Evolutionary conservation across 257 asterid genomes (phyloP).

Genomic region (Jacaranda mimosifolia): DNA sequence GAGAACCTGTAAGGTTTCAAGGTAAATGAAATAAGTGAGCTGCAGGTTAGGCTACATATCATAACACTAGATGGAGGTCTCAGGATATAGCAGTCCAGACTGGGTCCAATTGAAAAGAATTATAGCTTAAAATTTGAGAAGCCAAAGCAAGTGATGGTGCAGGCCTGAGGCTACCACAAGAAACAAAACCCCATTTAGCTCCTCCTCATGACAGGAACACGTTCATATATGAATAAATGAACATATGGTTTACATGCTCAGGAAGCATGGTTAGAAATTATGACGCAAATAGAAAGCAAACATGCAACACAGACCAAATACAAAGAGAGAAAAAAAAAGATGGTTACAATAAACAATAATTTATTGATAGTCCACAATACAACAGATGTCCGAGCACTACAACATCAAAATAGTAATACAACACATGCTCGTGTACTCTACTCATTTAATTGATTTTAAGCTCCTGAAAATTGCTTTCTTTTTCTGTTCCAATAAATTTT

Average conservation of each 20-base stretch:
- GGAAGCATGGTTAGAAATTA: not conserved
- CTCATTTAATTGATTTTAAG: not conserved
- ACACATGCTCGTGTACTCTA: not conserved
- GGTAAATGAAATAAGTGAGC: conserved; percentile 30
- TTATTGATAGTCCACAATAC: not conserved
- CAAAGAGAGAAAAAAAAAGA: not conserved
- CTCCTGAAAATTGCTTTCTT: not conserved
- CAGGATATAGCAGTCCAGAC: conserved; percentile 7
- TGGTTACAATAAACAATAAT: not conserved
- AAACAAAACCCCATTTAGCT: conserved; percentile 19
- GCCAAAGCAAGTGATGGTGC: conserved; percentile 27
- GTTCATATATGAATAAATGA: not conserved
- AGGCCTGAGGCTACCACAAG: conserved; percentile 20
- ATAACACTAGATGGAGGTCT: conserved; percentile 19
- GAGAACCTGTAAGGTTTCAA: conserved; percentile 64
- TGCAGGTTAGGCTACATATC: conserved; percentile 15
- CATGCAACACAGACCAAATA: conserved; percentile 21
- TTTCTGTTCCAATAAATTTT: not conserved
- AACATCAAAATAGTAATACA: not conserved
- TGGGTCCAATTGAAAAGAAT: conserved; percentile 25
- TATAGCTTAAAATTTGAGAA: conserved; percentile 17
- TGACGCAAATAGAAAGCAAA: not conserved
- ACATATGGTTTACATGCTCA: conserved; percentile 6
- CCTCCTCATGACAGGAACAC: conserved; percentile 12
- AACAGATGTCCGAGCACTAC: not conserved